Base-by-base conservation (phyloP, 148 eudicot genomes). In the Silene conica region DNA sequence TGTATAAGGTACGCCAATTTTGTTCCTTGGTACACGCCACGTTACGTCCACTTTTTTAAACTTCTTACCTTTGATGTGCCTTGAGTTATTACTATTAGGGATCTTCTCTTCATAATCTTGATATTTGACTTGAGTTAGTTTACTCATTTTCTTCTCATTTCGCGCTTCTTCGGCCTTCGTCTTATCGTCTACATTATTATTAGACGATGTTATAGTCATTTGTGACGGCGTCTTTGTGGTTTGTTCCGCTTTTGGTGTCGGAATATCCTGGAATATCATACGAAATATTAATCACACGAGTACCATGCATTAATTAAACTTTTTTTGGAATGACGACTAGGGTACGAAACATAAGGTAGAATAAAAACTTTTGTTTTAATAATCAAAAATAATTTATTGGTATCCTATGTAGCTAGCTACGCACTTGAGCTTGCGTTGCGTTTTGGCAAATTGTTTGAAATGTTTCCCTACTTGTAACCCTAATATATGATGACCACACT, bases 21-120 rank as follows among this genome's bases (percentile, higher is more conserved):
- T 20, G 25, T 59, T 59, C 63, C 63, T 59, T 20, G 63, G 63
- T 19, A 59, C 23, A 59, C 63, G 63, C 63, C 63, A 59, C 10
- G 10, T 20, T 9, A 20, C 63, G 3, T 15, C 55, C 1, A 59
- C 23, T 59, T 59, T 59, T 4, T 2, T 26, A 9, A 59, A 20
- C 63, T 59, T 58, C 20, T 21, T 19, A 19, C n/a, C 16, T 3
- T 12, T 59, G 25, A 59, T 21, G 23, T 59, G 63, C 12, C 12
- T 59, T 7, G 63, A 22, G 25, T 59, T 59, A 9, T 21, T 59
- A 20, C 21, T 59, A 9, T 21, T 59, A 20, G 63, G 63, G 23
- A 20, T 9, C 63, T 8, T 9, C 63, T 12, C 21, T 13, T 18
- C 25, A 8, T 20, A 26, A 59, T 20, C 13, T 19, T 59, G 25